Conservation (phyloP, 2,329 filamentous ascomycete species). For the Colletotrichum sidae region DNA sequence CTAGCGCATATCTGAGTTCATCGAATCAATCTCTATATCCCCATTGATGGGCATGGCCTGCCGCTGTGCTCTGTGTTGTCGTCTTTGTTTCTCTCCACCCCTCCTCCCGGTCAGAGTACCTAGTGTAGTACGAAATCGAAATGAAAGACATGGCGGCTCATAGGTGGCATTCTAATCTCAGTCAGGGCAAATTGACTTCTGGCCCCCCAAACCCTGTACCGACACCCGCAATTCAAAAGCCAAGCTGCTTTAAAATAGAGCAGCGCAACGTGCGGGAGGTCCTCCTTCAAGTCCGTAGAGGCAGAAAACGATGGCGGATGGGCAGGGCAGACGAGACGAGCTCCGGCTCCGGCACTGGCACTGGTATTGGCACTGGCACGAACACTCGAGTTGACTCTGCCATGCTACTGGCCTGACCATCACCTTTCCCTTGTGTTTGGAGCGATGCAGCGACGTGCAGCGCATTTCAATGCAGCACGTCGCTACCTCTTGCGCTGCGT, state of each 20-base stretch:
- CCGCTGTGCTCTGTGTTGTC: constrained; percentile 18
- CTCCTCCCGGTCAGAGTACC: constrained; percentile 6
- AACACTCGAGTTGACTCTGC: no score
- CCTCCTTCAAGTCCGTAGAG: constrained; percentile 9
- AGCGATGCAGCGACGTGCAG: background rate
- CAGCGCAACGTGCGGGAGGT: constrained; percentile 14
- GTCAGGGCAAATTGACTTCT: background rate
- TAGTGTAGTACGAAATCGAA: background rate
- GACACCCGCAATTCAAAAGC: constrained; percentile 1
- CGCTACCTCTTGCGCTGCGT: constrained; percentile 9
- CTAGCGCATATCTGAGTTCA: constrained; percentile 12
- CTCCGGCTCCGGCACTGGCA: constrained; percentile 1
- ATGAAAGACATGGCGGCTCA: constrained; percentile 4
- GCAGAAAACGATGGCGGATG: background rate
- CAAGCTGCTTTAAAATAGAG: constrained; percentile 21
- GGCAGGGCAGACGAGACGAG: constrained; percentile 15
- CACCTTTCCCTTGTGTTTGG: no score
- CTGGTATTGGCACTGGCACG: background rate
- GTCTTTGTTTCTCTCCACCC: constrained; percentile 10
- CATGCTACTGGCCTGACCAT: no score
- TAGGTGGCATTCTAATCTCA: background rate
- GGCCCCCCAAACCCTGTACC: constrained; percentile 10
- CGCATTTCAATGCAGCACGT: constrained; percentile 8
- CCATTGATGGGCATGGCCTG: constrained; percentile 12
- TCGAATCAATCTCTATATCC: constrained; percentile 26